Evolutionary conservation across 257 asterid species (phyloP).

Genomic region (Gentiana macrophylla): DNA sequence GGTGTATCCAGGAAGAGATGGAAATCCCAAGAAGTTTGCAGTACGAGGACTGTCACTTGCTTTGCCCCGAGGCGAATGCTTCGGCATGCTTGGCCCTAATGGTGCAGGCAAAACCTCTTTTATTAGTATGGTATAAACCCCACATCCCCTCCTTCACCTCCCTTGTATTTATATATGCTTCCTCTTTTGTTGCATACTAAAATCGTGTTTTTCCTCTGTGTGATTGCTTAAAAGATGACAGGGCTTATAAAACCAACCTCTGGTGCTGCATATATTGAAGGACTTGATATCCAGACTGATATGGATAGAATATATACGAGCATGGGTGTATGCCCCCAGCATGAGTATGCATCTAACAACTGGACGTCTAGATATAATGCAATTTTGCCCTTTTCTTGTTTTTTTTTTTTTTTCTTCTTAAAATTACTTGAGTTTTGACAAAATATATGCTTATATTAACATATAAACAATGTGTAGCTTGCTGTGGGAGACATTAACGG

Average conservation of each 20-base stretch:
- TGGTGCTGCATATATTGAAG: conserved; percentile 79
- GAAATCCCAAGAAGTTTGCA: conserved; percentile 85
- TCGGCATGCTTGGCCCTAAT: conserved; percentile 98
- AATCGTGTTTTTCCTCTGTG: conserved; percentile 7
- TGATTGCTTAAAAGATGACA: conserved; percentile 56
- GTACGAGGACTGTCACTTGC: conserved; percentile 89
- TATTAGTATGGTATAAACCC: conserved; percentile 57
- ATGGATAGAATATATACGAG: conserved; percentile 87
- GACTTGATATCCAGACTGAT: conserved; percentile 58
- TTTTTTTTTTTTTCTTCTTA: conserved; percentile 4
- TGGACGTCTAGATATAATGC: too few species aligned
- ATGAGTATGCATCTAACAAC: conserved; percentile 49
- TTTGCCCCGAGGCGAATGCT: conserved; percentile 89
- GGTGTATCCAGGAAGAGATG: conserved; percentile 82
- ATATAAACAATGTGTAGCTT: conserved; percentile 34
- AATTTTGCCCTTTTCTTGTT: not conserved
- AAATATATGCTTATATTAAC: not conserved
- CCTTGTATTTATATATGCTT: not conserved
- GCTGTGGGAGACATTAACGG: conserved; percentile 86
- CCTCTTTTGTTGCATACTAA: not conserved
- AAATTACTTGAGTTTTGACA: not conserved
- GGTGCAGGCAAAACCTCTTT: conserved; percentile 99
- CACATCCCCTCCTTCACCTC: too few species aligned
- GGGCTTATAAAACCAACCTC: conserved; percentile 91
- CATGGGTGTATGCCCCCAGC: conserved; percentile 99